Evolutionary conservation across 108 stramenopile species (phyloP), one percentile per base, ranked within the genome.

Genomic region (Nannochloropsis gaditana): DNA sequence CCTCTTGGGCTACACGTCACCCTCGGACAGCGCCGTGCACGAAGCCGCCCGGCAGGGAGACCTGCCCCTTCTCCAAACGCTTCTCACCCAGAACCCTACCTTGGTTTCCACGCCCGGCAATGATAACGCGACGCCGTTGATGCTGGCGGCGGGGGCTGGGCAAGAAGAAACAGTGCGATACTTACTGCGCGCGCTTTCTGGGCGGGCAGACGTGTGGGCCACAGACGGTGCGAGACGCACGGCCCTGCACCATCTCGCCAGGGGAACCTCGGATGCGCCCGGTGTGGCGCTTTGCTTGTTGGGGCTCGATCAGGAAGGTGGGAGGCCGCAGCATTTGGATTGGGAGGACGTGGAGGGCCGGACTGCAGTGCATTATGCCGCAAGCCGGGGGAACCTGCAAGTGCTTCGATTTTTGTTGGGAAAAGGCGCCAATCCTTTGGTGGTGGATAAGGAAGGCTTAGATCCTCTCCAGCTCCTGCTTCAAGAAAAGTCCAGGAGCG

Each of bases 161-260:
- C 19, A 73, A n/a, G 59, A 73, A 73, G 59, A 73, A n/a, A 73
- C 59, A 15, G 59, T 73, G 59, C 15, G n/a, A 73, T 73, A n/a
- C 59, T 73, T 73, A n/a, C 6, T 73, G n/a, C 3, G 59, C 19
- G 6, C n/a, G 2, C 59, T 73, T n/a, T 31, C 31, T 31, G 31
- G 31, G 31, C 31, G 31, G 31, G 59, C n/a, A n/a, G 59, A 73
- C n/a, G 59, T 73, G 4, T n/a, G 15, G 3, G n/a, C 15, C 19
- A 73, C 19, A n/a, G 59, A 73, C n/a, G 59, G 19, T n/a, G 6
- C 19, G n/a, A 73, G n/a, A n/a, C 4, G n/a, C 3, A 73, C 59
- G n/a, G 59, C 59, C 15, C 59, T 73, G 59, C 59, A 73, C 8
- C 59, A 73, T 73, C 19, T n/a, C 2, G 59, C 59, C 6, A 73